Evolutionary conservation across 1,139 yeast species (phyloP).

Genomic region (Taiozyma onychis): DNA sequence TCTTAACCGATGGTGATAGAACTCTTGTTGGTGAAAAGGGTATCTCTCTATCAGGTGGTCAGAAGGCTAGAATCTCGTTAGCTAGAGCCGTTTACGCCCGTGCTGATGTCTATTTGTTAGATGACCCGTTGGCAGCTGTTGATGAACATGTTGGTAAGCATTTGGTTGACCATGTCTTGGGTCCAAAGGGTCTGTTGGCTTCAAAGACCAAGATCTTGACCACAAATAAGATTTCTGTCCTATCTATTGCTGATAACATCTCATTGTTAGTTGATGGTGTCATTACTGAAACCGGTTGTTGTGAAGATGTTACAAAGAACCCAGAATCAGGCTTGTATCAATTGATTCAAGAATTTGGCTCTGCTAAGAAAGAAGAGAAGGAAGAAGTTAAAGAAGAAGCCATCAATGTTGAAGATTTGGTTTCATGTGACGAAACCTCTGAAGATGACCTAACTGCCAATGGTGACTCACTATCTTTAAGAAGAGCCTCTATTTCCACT

Average conservation of each 20-base stretch:
- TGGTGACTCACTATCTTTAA: constrained; percentile 38
- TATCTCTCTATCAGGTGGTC: constrained; percentile 93
- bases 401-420: constrained; percentile 28
- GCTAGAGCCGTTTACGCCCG: constrained; percentile 96
- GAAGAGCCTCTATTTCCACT: constrained; percentile 69
- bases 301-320: constrained; percentile 48
- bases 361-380: constrained; percentile 31
- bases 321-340: constrained; percentile 50
- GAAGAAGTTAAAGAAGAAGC: constrained; percentile 27
- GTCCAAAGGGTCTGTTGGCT: constrained; percentile 73
- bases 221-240: constrained; percentile 82
- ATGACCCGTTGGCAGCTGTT: constrained; percentile 92
- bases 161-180: constrained; percentile 70
- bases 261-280: constrained; percentile 73
- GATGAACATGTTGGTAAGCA: constrained; percentile 94
- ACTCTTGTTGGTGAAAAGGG: constrained; percentile 98
- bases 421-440: constrained; percentile 20
- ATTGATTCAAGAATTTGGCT: constrained; percentile 74
- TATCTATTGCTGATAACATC: constrained; percentile 70
- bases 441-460: constrained; percentile 19
- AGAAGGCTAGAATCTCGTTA: constrained; percentile 86
- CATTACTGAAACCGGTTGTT: constrained; percentile 73
- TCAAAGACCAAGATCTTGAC: constrained; percentile 78
- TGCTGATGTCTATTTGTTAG: constrained; percentile 85
- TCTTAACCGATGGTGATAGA: constrained; percentile 80